phyloP scores from a whole-genome alignment of 768 basidiomycete genomes.

The Cyclocybe aegerita region DNA sequence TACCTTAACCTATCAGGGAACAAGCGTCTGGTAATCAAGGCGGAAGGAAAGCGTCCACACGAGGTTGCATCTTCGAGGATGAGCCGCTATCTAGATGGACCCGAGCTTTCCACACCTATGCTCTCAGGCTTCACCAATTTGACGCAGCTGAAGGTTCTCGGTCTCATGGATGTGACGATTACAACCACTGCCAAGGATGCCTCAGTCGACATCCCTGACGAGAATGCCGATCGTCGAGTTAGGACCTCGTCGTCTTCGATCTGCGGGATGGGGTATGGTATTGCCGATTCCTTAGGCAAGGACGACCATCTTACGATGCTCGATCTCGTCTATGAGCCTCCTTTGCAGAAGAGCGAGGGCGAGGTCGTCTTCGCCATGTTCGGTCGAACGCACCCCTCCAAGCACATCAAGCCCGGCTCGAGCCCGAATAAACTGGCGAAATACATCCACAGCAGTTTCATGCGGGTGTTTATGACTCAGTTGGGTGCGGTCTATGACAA shows the following conservation, averaged over 20 bases:
- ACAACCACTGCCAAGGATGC: conserved; percentile 54
- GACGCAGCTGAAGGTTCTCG: conserved; percentile 82
- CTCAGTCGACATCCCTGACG: conserved; percentile 70
- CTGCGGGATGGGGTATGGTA: conserved; percentile 92
- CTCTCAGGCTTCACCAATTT: conserved; percentile 88
- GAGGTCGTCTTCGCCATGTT: conserved; percentile 98
- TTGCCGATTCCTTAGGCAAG: conserved; percentile 87
- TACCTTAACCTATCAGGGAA: conserved; percentile 98
- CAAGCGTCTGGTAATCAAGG: conserved; percentile 93
- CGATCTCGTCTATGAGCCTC: conserved; percentile 90
- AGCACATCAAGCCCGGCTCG: conserved; percentile 38
- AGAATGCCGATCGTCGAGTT: conserved; percentile 86
- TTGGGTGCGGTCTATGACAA: conserved; percentile 48
- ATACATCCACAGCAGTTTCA: conserved; percentile 82
- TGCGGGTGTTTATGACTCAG: conserved; percentile 58
- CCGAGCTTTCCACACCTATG: conserved; percentile 22
- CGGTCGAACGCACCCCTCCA: conserved; percentile 62
- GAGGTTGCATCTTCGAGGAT: conserved; percentile 23
- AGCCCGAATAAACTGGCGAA: conserved; percentile 74
- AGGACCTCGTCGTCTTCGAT: conserved; percentile 89
- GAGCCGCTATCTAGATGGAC: not conserved
- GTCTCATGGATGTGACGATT: conserved; percentile 97
- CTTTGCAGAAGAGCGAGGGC: conserved; percentile 50
- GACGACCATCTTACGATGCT: conserved; percentile 84
- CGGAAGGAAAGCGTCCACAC: conserved; percentile 35